These are phyloP conservation scores for Termitomyces titanicus DNA, from an alignment of 768 basidiomycete species.

Conservation along the genomic window DNA sequence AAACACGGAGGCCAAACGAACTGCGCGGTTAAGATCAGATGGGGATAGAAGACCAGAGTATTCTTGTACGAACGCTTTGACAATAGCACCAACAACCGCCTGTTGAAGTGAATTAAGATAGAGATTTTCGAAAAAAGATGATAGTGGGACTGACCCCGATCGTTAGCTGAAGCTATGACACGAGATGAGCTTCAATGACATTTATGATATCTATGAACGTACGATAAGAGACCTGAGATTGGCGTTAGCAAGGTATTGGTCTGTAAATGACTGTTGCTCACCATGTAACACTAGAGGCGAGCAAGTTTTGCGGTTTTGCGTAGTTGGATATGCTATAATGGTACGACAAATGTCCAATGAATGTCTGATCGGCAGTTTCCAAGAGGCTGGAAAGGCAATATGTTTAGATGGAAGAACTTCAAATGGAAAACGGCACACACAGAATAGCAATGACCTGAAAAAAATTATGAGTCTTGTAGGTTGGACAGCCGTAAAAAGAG, in stretches of 20 bases:
- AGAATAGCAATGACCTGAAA: slow-evolving; percentile 35
- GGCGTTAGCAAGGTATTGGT: slow-evolving; percentile 1
- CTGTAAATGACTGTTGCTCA: slow-evolving; percentile 20
- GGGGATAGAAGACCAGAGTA: background rate
- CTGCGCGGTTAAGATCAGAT: slow-evolving; percentile 26
- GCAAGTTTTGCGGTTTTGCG: slow-evolving; percentile 30
- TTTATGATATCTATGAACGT: slow-evolving; percentile 16
- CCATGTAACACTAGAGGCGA: slow-evolving; percentile 41
- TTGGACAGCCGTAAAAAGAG: background rate
- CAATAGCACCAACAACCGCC: slow-evolving; percentile 55
- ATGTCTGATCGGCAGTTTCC: slow-evolving; percentile 49
- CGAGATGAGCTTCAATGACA: slow-evolving; percentile 1
- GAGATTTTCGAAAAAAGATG: background rate
- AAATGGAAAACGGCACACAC: slow-evolving; percentile 19
- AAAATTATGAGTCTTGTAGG: background rate
- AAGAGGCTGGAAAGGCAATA: slow-evolving; percentile 35
- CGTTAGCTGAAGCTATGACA: slow-evolving; percentile 41
- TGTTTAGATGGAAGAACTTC: background rate
- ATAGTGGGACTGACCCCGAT: slow-evolving; percentile 32
- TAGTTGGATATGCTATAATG: slow-evolving; percentile 50
- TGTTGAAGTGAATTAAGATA: slow-evolving; percentile 17
- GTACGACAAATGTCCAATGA: slow-evolving; percentile 57
- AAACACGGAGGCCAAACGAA: slow-evolving; percentile 57
- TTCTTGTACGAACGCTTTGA: slow-evolving; percentile 38
- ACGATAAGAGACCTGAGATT: slow-evolving; percentile 47